Evolutionary conservation across 2,329 filamentous ascomycete species (phyloP), one percentile per base, ranked within the genome.

Genomic region (Corinectria fuckeliana): DNA sequence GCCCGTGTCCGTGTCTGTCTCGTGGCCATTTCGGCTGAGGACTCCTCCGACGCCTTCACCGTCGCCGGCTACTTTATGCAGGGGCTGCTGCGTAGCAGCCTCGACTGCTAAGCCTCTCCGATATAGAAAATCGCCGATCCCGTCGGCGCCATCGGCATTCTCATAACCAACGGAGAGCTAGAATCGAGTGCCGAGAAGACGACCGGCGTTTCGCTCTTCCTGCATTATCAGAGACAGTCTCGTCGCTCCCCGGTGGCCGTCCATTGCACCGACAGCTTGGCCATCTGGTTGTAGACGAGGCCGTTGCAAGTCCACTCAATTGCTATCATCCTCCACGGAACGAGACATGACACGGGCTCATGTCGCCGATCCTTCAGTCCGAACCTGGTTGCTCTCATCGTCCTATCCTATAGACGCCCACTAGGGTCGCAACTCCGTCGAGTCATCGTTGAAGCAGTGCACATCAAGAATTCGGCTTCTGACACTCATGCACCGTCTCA

Each of bases 1-100:
- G 54, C 28, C 18, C 66, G 66, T 68, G 65, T 63, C 58, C 61
- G 64, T 65, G 62, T 63, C 47, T 56, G 36, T 61, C 28, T 56
- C 64, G 65, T 54, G 55, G 60, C 16, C 34, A 21, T 28, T 38
- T 28, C 34, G 11, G 16, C 25, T 30, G 10, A 18, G 25, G n/a
- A 28, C n/a, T 18, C 42, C 10, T 30, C 25, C 8, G 32, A 3
- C 32, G 32, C 32, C 10, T n/a, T 26, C 41, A 28, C n/a, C 41
- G 28, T n/a, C 1, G 23, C 41, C 9, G 28, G 52, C 34, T 49
- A 57, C 14, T 7, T 36, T 36, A 20, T 45, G 42, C 42, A 45
- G 42, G 42, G 44, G 44, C n/a, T n/a, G 56, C 61, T 53, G 50
- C 50, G 56, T 55, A 42, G 48, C 55, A 14, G 39, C 32, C 30